A percentile compares a stretch with the other conserved stretches of the same genome.
These are phyloP conservation scores for Syzygium jambos DNA, from an alignment of 345 rosid species.

Conservation along the genomic window DNA sequence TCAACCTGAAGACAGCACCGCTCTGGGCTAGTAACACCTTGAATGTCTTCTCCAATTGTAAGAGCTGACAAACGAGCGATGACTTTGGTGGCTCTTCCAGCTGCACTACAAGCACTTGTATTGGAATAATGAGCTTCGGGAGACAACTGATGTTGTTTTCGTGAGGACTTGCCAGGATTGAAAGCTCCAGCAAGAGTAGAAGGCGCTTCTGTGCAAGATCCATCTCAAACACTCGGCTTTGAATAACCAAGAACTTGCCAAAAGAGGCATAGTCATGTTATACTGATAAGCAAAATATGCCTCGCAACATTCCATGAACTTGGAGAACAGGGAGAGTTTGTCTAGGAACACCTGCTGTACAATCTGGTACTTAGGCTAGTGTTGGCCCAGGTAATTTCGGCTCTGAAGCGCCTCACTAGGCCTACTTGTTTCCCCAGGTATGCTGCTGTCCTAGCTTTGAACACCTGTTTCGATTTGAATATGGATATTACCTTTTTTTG, in stretches of 20 bases:
- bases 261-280: conserved; percentile 64
- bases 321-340: conserved; percentile 35
- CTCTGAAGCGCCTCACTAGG: not conserved
- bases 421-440: too few relatives aligned
- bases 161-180: conserved; percentile 66
- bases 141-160: conserved; percentile 59
- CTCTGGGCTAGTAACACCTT: conserved; percentile 87
- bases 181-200: conserved; percentile 58
- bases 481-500: not conserved
- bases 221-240: conserved; percentile 83
- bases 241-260: conserved; percentile 95
- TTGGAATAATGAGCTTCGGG: conserved; percentile 61
- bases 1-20: conserved; percentile 68
- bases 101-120: conserved; percentile 19
- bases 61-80: conserved; percentile 83
- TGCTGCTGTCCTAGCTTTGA: not conserved
- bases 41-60: conserved; percentile 65
- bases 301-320: conserved; percentile 45
- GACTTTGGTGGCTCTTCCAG: conserved; percentile 44
- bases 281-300: conserved; percentile 59
- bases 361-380: conserved; percentile 60
- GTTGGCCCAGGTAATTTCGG: conserved; percentile 21
- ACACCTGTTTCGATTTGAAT: not conserved
- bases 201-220: conserved; percentile 89
- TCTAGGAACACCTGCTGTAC: conserved; percentile 30